Percentiles rank a stretch among this genome's conserved stretches.
These are phyloP conservation scores for Amoebophrya sp. DNA, from an alignment of 169 alveolate genomes.

Conservation along the genomic window DNA sequence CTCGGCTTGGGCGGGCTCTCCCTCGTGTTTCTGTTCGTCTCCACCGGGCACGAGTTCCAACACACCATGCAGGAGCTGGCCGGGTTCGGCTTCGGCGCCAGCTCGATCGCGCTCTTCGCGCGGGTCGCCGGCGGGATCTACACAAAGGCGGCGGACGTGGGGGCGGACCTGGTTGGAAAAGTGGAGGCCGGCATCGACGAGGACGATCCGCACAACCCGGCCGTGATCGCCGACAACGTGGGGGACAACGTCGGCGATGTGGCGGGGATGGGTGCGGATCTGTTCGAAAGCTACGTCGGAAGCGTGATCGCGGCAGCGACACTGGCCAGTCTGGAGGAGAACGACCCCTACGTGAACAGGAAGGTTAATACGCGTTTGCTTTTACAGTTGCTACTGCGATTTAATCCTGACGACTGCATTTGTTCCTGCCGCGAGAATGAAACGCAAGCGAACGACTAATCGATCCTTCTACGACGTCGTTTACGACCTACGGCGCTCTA, in stretches of 20 bases:
- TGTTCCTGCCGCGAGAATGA: too few relatives aligned
- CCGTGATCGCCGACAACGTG: constrained; percentile 65
- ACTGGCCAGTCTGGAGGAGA: constrained; percentile 34
- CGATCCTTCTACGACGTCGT: too few relatives aligned
- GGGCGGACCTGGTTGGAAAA: constrained; percentile 61
- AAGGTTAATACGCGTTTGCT: too few relatives aligned
- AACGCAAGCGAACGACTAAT: too few relatives aligned
- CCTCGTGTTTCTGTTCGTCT: constrained; percentile 32
- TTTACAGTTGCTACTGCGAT: too few relatives aligned
- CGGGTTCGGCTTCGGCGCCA: constrained; percentile 61
- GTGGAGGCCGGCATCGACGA: constrained; percentile 57
- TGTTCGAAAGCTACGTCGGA: constrained; percentile 68
- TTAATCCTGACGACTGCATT: too few relatives aligned
- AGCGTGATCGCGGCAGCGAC: constrained; percentile 63
- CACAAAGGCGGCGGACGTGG: constrained; percentile 66
- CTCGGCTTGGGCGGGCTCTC: constrained; percentile 38
- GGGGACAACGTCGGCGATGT: constrained; percentile 68
- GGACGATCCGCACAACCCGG: constrained; percentile 63
- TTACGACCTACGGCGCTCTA: too few relatives aligned
- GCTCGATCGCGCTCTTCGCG: constrained; percentile 55
- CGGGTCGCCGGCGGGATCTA: constrained; percentile 68
- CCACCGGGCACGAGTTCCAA: constrained; percentile 30
- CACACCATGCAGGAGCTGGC: constrained; percentile 45
- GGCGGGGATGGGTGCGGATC: constrained; percentile 74
- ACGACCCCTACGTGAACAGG: constrained; percentile 18